A percentile compares a stretch with the other conserved stretches of the same genome.
Conservation (phyloP, 1,284 basidiomycete species). For the Exobasidium cylindrosporum region DNA sequence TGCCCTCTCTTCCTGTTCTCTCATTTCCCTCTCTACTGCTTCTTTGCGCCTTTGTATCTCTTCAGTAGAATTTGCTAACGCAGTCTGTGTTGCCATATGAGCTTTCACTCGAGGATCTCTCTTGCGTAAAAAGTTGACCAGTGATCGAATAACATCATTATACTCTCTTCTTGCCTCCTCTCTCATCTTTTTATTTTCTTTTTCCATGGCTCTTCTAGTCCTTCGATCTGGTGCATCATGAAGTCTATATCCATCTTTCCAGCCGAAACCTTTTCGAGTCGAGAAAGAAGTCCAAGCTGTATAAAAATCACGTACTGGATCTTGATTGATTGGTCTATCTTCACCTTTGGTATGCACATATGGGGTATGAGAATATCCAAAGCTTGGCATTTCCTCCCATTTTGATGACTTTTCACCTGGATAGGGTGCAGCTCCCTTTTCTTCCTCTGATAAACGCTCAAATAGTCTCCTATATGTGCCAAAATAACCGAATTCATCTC, state of each 20-base stretch:
- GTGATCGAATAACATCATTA: constrained; percentile 74
- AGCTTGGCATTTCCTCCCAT: constrained; percentile 64
- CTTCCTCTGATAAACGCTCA: constrained; percentile 76
- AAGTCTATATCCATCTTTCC: constrained; percentile 81
- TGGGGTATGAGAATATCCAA: constrained; percentile 75
- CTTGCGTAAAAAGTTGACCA: constrained; percentile 83
- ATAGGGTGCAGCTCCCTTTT: constrained; percentile 62
- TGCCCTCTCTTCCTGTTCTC: constrained; percentile 61
- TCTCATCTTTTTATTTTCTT: constrained; percentile 87
- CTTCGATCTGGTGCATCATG: constrained; percentile 82
- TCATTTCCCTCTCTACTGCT: constrained; percentile 35
- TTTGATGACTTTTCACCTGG: constrained; percentile 53
- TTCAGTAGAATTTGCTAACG: constrained; percentile 63
- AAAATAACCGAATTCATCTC: constrained; percentile 67
- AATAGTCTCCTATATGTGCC: constrained; percentile 87
- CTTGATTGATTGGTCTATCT: constrained; percentile 26
- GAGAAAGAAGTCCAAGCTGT: constrained; percentile 80
- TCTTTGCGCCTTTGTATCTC: constrained; percentile 68
- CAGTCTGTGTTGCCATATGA: constrained; percentile 44
- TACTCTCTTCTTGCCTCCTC: constrained; percentile 86
- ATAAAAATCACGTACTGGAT: constrained; percentile 66
- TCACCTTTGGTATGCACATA: constrained; percentile 60
- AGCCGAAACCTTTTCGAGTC: constrained; percentile 83
- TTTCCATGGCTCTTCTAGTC: constrained; percentile 84
- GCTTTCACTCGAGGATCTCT: constrained; percentile 87